Evolutionary conservation across 2,329 filamentous ascomycete species (phyloP), one percentile per base, ranked within the genome.

Genomic region (Alternaria angustiovoidea): DNA sequence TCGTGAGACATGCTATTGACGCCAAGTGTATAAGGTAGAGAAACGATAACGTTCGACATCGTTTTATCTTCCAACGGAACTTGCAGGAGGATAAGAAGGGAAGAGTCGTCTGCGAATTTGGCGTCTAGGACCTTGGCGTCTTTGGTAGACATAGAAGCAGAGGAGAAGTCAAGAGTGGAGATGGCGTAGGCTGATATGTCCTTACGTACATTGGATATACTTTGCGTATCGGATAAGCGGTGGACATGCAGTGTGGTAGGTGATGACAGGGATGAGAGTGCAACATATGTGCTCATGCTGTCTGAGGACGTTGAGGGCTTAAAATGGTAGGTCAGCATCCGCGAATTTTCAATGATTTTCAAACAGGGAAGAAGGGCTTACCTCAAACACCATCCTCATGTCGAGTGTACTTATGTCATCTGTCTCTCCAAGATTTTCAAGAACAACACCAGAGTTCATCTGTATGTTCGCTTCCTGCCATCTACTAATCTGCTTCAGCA

Each of bases 91-190:
- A 91, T 66, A 54, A 93, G 81, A 2, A 93, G 74, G 0, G 80
- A 82, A 12, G 83, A 77, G 56, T 90, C 86, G 67, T 90, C 84
- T 43, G 91, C 83, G 69, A 93, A 92, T 71, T 89, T 89, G 14
- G 90, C 75, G 72, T 93, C 89, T 20, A 87, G 75, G 16, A 89
- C 77, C n/a, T 75, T 79, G 18, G 87, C 75, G n/a, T 89, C 76
- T n/a, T 75, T 78, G 22, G 61, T 49, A 6, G 78, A 75, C 1
- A 22, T 30, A 1, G 58, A 56, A 1, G 75, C 79, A 2, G 32
- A 7, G 2, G 36, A 77, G 63, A 78, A 73, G 26, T 55, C 75
- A 55, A 81, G 81, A 66, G 86, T 91, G 58, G 89, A 86, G 39
- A 87, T 87, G 52, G 88, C 66, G 57, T 73, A 65, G 26, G 61